phyloP scores from a whole-genome alignment of 2,329 filamentous ascomycete species.

The Pseudogymnoascus pannorum region DNA sequence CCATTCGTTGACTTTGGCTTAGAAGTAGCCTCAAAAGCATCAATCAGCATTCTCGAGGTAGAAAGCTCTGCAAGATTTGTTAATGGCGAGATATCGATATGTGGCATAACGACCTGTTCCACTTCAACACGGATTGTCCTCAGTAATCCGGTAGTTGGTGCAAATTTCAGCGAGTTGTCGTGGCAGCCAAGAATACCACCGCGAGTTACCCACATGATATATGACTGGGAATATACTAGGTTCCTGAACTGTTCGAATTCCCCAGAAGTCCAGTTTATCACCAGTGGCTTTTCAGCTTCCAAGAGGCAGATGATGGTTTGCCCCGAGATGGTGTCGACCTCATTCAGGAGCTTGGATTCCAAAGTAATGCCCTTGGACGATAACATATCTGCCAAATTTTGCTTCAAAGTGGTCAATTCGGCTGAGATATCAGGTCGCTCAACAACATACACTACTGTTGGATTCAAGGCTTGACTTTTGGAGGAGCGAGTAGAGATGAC shows the following conservation, averaged over 20 bases:
- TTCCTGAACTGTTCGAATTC: conserved; percentile 35
- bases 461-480: too few species aligned
- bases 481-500: too few species aligned
- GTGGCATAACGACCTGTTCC: conserved; percentile 11
- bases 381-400: conserved; percentile 28
- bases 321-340: too few species aligned
- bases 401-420: background rate
- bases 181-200: conserved; percentile 27
- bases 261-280: conserved; percentile 35
- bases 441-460: too few species aligned
- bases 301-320: conserved; percentile 9
- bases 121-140: conserved; percentile 17
- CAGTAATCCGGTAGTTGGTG: conserved; percentile 16
- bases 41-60: background rate
- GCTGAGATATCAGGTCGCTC: too few species aligned
- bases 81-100: conserved; percentile 12
- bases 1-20: background rate
- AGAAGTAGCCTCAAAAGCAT: conserved; percentile 8
- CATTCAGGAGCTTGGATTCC: too few species aligned
- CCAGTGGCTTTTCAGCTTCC: conserved; percentile 11
- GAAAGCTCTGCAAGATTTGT: background rate
- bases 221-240: conserved; percentile 30
- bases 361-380: conserved; percentile 25
- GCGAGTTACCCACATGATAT: conserved; percentile 42
- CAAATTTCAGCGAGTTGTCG: conserved; percentile 20